phyloP scores from a whole-genome alignment of 805 yeast genomes.

The Yarrowia sp. region DNA sequence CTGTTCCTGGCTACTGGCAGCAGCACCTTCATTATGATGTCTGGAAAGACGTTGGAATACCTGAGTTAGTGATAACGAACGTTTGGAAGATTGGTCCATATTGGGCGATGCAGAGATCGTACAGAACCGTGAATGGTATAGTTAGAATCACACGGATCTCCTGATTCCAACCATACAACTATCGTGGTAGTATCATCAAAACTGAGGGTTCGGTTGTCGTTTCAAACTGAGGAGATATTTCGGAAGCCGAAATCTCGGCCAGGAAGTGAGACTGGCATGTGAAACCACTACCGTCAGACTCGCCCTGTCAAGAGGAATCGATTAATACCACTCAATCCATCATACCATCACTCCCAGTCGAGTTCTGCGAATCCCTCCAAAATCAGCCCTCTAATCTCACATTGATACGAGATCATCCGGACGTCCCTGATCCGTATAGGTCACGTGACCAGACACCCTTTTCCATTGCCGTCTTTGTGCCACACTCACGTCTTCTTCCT shows the following conservation, averaged over 20 bases:
- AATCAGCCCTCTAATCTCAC: neutral
- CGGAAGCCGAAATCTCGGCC: too few species aligned
- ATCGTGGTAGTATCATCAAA: neutral
- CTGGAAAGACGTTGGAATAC: constrained; percentile 30
- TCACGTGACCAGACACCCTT: neutral
- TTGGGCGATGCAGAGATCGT: too few species aligned
- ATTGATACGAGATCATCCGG: neutral
- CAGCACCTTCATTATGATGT: constrained; percentile 23
- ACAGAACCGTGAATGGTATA: neutral
- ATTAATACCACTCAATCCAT: neutral
- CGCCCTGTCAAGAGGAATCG: neutral
- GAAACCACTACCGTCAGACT: neutral
- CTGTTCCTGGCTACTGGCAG: neutral
- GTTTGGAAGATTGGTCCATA: too few species aligned
- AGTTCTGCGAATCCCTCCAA: neutral
- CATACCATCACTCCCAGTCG: neutral
- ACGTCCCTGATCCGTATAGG: neutral
- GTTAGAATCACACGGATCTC: neutral
- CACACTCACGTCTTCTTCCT: constrained; percentile 28
- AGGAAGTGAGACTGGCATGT: too few species aligned
- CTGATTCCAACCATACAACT: neutral
- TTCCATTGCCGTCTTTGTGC: too few species aligned
- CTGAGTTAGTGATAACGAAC: constrained; percentile 1
- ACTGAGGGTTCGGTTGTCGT: neutral
- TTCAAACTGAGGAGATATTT: too few species aligned